A percentile compares a stretch with the other conserved stretches of the same genome.
Evolutionary conservation across 73 alveolate genomes (phyloP).

Genomic region (Diophrys appendiculata): DNA sequence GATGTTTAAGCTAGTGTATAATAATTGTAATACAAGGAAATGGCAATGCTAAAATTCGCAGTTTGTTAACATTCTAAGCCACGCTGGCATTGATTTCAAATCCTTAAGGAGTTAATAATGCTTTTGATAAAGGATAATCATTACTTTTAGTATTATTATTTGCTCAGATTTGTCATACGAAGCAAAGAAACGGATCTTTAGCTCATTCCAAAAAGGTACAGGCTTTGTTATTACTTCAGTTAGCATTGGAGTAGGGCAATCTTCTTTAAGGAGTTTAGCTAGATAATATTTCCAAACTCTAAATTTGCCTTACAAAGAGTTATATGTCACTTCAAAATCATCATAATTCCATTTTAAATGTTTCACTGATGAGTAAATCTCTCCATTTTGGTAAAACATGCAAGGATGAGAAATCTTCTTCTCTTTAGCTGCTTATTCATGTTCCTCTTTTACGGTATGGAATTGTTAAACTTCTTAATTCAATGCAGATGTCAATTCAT

Average conservation of each 20-base stretch:
- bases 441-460: too few relatives aligned
- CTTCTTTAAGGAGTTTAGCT: slow-evolving; percentile 30
- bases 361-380: neutral
- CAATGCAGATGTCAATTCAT: too few relatives aligned
- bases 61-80: slow-evolving; percentile 16
- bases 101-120: slow-evolving; percentile 22
- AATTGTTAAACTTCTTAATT: too few relatives aligned
- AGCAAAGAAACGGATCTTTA: slow-evolving; percentile 25
- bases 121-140: slow-evolving; percentile 29
- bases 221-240: slow-evolving; percentile 31
- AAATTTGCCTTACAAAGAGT: slow-evolving; percentile 8
- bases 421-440: too few relatives aligned
- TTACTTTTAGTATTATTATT: slow-evolving; percentile 18
- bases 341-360: slow-evolving; percentile 47
- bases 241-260: slow-evolving; percentile 12
- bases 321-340: slow-evolving; percentile 30
- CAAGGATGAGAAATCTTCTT: too few relatives aligned
- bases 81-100: slow-evolving; percentile 40
- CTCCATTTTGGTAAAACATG: too few relatives aligned
- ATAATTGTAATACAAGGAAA: slow-evolving; percentile 21
- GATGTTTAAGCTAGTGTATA: slow-evolving; percentile 21
- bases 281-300: slow-evolving; percentile 43
- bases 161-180: slow-evolving; percentile 26
- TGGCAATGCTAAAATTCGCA: slow-evolving; percentile 47
- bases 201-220: slow-evolving; percentile 30